These are phyloP conservation scores for Choanephora cucurbitarum DNA, from an alignment of 371 early-diverging fungal genomes.

Conservation along the genomic window DNA sequence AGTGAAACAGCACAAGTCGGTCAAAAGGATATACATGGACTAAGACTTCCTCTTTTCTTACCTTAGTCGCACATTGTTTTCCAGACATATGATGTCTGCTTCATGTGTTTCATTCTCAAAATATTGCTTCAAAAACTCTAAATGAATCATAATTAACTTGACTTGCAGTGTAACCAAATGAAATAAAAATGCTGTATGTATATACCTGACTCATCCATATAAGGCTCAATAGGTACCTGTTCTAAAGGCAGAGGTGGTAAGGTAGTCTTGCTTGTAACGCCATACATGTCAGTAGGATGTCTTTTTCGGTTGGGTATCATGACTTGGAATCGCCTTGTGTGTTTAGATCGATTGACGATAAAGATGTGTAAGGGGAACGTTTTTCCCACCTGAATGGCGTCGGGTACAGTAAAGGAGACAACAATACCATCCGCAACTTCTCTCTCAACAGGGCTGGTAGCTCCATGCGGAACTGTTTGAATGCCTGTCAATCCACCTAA, in stretches of 20 bases:
- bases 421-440: constrained; percentile 63
- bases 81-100: constrained; percentile 73
- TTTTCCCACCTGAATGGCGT: constrained; percentile 51
- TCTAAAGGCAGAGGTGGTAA: constrained; percentile 52
- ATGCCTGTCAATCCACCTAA: constrained; percentile 14
- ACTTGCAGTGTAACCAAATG: too few relatives aligned
- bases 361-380: constrained; percentile 74
- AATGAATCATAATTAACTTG: neutral
- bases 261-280: constrained; percentile 23
- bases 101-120: constrained; percentile 69
- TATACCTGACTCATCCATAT: constrained; percentile 63
- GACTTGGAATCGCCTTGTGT: constrained; percentile 63
- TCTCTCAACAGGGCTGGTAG: constrained; percentile 12
- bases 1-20: neutral
- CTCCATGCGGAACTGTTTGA: neutral
- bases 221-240: constrained; percentile 56
- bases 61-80: constrained; percentile 68
- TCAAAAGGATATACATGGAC: too few relatives aligned
- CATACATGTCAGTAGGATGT: constrained; percentile 27
- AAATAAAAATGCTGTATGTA: neutral
- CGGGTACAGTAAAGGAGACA: constrained; percentile 63
- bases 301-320: constrained; percentile 68
- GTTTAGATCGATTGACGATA: constrained; percentile 73
- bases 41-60: constrained; percentile 15
- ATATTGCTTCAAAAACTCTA: constrained; percentile 63